Evolutionary conservation across 768 basidiomycete species (phyloP).

Genomic region (Calocera cornea): DNA sequence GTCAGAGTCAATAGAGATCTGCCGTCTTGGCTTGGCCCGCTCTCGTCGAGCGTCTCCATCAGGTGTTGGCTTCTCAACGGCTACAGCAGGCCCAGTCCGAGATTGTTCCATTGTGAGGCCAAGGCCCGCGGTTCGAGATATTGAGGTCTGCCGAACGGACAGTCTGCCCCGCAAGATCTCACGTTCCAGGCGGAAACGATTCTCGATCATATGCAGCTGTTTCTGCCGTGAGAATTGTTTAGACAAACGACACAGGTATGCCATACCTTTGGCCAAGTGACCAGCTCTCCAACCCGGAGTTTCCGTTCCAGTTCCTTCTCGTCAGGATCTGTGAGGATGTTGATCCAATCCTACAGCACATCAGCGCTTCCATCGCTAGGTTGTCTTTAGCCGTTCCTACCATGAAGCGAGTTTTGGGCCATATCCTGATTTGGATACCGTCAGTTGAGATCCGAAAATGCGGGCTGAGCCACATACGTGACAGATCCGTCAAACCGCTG

Average conservation of each 20-base stretch:
- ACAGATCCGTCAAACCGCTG: conserved; percentile 84
- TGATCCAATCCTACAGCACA: conserved; percentile 60
- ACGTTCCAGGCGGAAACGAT: conserved; percentile 71
- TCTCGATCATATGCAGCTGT: conserved; percentile 87
- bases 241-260: conserved; percentile 9
- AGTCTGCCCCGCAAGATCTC: conserved; percentile 71
- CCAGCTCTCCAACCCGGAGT: conserved; percentile 73
- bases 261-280: conserved; percentile 93
- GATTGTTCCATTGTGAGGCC: neutral
- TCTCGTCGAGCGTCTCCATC: neutral
- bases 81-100: neutral
- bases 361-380: conserved; percentile 4
- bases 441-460: conserved; percentile 21
- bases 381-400: conserved; percentile 28
- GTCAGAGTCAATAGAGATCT: neutral
- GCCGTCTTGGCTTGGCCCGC: neutral
- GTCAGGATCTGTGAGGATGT: conserved; percentile 73
- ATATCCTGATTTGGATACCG: conserved; percentile 39
- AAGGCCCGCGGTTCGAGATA: neutral
- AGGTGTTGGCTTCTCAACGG: neutral
- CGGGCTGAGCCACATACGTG: conserved; percentile 42
- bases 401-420: conserved; percentile 68
- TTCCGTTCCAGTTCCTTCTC: conserved; percentile 66
- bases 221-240: neutral
- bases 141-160: conserved; percentile 36